phyloP scores from a whole-genome alignment of 306 rosid genomes.

The Pachyrhizus erosus region DNA sequence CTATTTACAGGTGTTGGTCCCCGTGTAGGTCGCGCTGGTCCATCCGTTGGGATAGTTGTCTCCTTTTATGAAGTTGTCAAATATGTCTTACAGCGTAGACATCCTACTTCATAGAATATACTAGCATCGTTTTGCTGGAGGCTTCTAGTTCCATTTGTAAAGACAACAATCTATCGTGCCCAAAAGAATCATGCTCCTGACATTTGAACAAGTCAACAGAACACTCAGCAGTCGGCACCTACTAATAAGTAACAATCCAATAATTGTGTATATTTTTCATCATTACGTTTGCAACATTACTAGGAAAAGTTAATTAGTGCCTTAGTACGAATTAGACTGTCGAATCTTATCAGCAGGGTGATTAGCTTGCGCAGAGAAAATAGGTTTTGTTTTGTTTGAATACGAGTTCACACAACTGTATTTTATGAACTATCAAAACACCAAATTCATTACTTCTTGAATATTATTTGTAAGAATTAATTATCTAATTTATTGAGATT shows the following conservation, averaged over 20 bases:
- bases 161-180: background rate
- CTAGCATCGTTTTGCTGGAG: constrained; percentile 21
- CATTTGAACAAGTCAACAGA: constrained; percentile 40
- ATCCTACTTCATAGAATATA: constrained; percentile 40
- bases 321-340: background rate
- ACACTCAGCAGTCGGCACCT: constrained; percentile 8
- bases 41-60: constrained; percentile 92
- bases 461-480: too few species aligned
- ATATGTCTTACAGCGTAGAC: constrained; percentile 59
- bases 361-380: constrained; percentile 1
- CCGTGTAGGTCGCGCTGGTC: constrained; percentile 86
- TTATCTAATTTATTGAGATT: too few species aligned
- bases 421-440: background rate
- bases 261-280: constrained; percentile 31
- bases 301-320: constrained; percentile 4
- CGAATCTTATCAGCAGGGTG: constrained; percentile 10
- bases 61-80: constrained; percentile 91
- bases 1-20: constrained; percentile 85
- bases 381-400: background rate
- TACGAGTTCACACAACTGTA: constrained; percentile 24
- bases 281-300: constrained; percentile 21
- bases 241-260: background rate
- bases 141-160: constrained; percentile 16
- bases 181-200: constrained; percentile 32
- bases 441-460: constrained; percentile 24